Base-by-base conservation (phyloP, 305 asterid species). In the Fraxinus nigra region DNA sequence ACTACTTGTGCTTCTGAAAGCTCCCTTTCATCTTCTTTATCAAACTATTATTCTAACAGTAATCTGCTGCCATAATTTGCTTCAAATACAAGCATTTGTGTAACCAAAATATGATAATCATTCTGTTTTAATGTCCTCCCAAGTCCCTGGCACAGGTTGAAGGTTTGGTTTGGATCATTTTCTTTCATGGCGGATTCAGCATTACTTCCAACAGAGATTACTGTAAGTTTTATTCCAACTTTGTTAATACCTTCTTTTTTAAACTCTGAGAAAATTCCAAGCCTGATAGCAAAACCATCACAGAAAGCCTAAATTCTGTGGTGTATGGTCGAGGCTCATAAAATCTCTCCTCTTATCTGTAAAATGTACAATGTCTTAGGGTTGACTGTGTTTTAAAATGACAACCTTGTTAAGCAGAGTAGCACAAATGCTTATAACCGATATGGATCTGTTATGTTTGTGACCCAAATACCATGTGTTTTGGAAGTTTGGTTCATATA, bases 11-110 rank as follows among this genome's bases (percentile, higher is more conserved):
- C 61, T 14, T 74, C 77, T 78, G 91, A 93, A 85, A 92, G 91
- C 91, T 86, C 85, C 92, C 0, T 82, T 40, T 82, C 89, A 89
- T 85, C 95, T 76, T 80, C 86, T 85, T 77, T 9, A 63, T 73
- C 5, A 88, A 85, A 89, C 90, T 78, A 33, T 87, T 26, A 9
- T 51, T 51, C 8, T 51, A 51, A 7, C 61, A 48, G 18, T 16
- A 63, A 63, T 26, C 20, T 5, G 38, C 34, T 69, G 40, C 77
- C 82, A 76, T 63, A 9, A 63, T 30, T 84, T 87, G 84, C 97
- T 90, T 92, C 84, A 56, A 78, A 16, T 83, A 72, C 76, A 92
- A 91, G 89, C 65, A 59, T 26, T 10, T 30, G 81, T 14, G 72
- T 43, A 20, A 67, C 67, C 75, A 81, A 43, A 70, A 38, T 26